Percentiles rank a stretch among this genome's conserved stretches.
Conservation (phyloP, 176 grass and related monocot genomes). For the Oryza longistaminata region DNA sequence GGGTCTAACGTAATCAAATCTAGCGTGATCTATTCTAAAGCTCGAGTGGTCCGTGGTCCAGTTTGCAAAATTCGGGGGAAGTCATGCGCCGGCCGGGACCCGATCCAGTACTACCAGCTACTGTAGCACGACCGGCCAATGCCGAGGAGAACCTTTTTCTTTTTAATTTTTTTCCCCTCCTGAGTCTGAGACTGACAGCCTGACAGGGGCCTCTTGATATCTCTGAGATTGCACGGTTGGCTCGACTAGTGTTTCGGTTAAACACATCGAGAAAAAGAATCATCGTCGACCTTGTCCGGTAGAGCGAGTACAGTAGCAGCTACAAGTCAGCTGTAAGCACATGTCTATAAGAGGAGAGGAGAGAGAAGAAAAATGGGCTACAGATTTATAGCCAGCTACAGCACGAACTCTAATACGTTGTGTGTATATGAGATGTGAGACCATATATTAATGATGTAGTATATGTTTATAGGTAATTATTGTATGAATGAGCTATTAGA, state of each 20-base stretch:
- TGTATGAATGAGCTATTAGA: no score
- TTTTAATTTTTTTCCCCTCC: not conserved
- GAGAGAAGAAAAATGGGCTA: no score
- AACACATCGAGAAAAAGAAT: not conserved
- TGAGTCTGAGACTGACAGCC: not conserved
- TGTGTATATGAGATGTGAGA: no score
- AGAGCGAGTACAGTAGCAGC: no score
- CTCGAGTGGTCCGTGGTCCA: conserved; percentile 33
- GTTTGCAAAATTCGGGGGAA: conserved; percentile 39
- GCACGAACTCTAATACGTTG: no score
- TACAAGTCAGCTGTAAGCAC: no score
- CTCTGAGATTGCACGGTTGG: not conserved
- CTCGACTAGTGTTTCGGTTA: not conserved
- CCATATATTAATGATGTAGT: no score
- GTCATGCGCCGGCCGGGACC: not conserved
- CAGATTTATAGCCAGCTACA: no score
- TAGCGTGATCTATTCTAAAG: conserved; percentile 46
- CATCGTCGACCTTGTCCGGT: no score
- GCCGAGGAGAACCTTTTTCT: not conserved
- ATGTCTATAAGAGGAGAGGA: no score
- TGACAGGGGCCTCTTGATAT: not conserved
- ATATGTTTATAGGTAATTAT: no score
- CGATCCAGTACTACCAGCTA: not conserved
- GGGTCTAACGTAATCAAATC: conserved; percentile 51
- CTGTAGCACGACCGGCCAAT: not conserved